Evolutionary conservation across 2,329 filamentous ascomycete genomes (phyloP), one percentile per base, ranked within the genome.

Genomic region (Colletotrichum phormii): DNA sequence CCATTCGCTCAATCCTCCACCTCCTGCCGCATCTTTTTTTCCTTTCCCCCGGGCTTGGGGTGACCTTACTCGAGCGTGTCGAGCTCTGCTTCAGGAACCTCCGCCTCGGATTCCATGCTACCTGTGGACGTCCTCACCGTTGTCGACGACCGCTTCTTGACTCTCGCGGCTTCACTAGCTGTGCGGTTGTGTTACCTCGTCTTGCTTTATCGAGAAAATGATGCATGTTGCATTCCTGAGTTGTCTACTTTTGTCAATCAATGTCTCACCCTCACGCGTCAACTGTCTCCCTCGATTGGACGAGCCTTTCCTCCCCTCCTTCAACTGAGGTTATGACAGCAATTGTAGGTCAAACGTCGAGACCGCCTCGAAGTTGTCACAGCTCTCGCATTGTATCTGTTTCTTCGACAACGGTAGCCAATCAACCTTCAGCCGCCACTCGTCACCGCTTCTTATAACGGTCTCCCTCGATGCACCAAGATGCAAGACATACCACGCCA

Each of bases 401-500:
- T 26, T 33, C 13, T 11, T 42, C n/a, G 46, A 37, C 60, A 60
- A 68, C 64, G 31, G 12, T 37, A 46, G 37, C 57, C 65, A 70
- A 69, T 59, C 9, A 22, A 5, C 11, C 37, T 29, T 33, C 15
- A 37, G 31, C 59, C 66, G 66, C 59, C 60, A 72, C 55, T 29
- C 35, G 60, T 72, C 70, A 72, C 70, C 66, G 66, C 65, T 64
- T 42, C 37, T 42, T 42, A 42, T 60, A 70, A 64, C 46, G 59
- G 31, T n/a, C 37, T 55, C 42, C 59, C 29, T 64, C 37, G 31
- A 53, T 54, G 33, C 65, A 35, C 31, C n/a, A 42, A 49, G 18
- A 59, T 62, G 53, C n/a, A 42, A 49, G 18, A 59, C 62, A 51
- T 26, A 64, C 57, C 11, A 49, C 24, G 53, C 8, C 46, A 53